Evolutionary conservation across 2,329 filamentous ascomycete species (phyloP), one percentile per base, ranked within the genome.

Genomic region (Stemphylium vesicarium): DNA sequence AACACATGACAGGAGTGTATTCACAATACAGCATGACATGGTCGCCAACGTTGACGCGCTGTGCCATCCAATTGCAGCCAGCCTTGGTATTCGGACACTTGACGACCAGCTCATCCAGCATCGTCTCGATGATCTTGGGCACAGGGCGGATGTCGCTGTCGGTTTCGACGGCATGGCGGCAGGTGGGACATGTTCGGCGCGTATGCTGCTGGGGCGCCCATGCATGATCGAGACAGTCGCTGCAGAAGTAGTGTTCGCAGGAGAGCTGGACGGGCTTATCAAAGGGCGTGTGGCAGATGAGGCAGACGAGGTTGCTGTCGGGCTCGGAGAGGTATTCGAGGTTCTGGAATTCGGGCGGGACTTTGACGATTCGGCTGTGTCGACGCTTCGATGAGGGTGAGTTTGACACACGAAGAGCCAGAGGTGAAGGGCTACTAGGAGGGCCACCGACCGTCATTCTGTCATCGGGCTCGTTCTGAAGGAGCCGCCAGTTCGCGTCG

Each of bases 221-320:
- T 24, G 72, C 69, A 38, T 75, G 73, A 42, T 77, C 79, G 55
- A 88, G 77, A 65, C 85, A 88, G 20, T 82, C 79, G 49, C 79
- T 76, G 73, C 85, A 88, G 75, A 88, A 88, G 59, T 84, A 82
- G 74, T 88, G 85, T 59, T 87, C 84, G 72, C 85, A 88, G 60
- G 82, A 78, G 42, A 85, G 75, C 62, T 83, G 71, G 39, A 86
- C 79, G 1, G 85, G 85, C 47, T 81, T 76, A 50, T 87, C 80
- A 64, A 87, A 86, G 7, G 85, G 83, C 56, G 82, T 84, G 66
- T 85, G 84, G 71, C 85, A 88, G 60, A 88, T 88, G 13, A 85
- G 80, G 66, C 85, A 88, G 76, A 85, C 82, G 45, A 88, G 78
- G 65, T 88, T 86, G 57, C 79, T 79, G 68, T 88, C 84, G 66